phyloP scores from a whole-genome alignment of 495 filamentous ascomycete genomes.

The Neurospora intermedia region DNA sequence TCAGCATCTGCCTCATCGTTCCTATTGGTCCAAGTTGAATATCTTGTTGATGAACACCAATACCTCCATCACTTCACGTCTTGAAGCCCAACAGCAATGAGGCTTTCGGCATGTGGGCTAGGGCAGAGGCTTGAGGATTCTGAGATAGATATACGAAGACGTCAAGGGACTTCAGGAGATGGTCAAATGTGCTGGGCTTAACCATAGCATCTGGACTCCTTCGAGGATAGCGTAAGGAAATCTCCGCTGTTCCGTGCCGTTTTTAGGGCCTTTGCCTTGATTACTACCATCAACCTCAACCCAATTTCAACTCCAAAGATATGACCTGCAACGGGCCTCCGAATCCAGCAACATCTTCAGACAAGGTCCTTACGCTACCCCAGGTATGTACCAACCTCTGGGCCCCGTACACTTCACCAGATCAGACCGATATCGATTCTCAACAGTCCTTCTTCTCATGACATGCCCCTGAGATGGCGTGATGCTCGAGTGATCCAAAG shows the following conservation, averaged over 20 bases:
- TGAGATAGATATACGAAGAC: neutral
- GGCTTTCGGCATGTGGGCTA: neutral
- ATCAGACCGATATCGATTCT: neutral
- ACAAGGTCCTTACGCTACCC: conserved; percentile 25
- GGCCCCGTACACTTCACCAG: neutral
- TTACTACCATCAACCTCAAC: conserved; percentile 23
- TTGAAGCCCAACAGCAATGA: neutral
- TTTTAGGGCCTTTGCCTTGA: neutral
- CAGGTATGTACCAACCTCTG: conserved; percentile 12
- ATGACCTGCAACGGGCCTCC: conserved; percentile 46
- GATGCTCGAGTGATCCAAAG: too few relatives aligned
- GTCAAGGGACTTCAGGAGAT: rapidly evolving
- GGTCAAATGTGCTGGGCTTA: rapidly evolving
- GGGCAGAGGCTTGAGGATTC: neutral
- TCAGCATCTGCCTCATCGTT: neutral
- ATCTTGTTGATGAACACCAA: neutral
- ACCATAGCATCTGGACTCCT: conserved; percentile 18
- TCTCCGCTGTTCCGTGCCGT: neutral
- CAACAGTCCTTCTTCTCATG: conserved; percentile 11
- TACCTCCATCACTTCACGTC: neutral
- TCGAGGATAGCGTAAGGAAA: conserved; percentile 18
- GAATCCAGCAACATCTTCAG: conserved; percentile 35
- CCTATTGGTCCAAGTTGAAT: neutral
- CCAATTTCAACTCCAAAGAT: conserved; percentile 34
- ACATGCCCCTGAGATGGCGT: conserved; percentile 1